phyloP scores from a whole-genome alignment of 305 asterid genomes.

The Fraxinus sp. region DNA sequence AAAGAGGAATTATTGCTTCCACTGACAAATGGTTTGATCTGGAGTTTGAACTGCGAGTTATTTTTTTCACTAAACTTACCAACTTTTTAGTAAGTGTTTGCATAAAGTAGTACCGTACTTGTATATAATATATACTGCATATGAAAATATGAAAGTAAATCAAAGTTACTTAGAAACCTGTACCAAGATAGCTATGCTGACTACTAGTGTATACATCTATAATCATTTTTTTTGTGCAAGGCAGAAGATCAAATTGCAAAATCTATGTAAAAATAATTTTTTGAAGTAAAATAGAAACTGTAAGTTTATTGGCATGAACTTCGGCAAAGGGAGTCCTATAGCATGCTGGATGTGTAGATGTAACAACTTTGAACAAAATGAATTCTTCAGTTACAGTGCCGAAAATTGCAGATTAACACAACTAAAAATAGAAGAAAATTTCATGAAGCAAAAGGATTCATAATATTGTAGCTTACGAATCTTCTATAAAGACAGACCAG shows the following conservation, averaged over 20 bases:
- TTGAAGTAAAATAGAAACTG: neutral
- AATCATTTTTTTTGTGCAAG: neutral
- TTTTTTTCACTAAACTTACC: neutral
- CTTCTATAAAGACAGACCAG: neutral
- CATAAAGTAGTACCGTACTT: neutral
- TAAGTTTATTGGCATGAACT: neutral
- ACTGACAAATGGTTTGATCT: neutral
- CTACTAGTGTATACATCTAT: neutral
- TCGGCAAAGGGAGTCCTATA: neutral
- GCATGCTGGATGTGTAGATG: neutral
- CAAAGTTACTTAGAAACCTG: neutral
- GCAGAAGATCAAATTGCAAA: neutral
- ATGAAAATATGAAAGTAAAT: neutral
- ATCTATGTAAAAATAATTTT: neutral
- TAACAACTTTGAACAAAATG: neutral
- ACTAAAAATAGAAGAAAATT: neutral
- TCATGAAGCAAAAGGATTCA: neutral
- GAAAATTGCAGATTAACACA: neutral
- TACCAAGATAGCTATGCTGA: neutral
- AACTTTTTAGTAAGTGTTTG: neutral
- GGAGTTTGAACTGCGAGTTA: neutral
- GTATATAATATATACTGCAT: neutral
- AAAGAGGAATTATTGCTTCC: neutral
- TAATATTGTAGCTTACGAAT: slow-evolving; percentile 1
- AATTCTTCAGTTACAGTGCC: neutral